Evolutionary conservation across 371 early-diverging fungal genomes (phyloP).

Genomic region (Mortierella sp.): DNA sequence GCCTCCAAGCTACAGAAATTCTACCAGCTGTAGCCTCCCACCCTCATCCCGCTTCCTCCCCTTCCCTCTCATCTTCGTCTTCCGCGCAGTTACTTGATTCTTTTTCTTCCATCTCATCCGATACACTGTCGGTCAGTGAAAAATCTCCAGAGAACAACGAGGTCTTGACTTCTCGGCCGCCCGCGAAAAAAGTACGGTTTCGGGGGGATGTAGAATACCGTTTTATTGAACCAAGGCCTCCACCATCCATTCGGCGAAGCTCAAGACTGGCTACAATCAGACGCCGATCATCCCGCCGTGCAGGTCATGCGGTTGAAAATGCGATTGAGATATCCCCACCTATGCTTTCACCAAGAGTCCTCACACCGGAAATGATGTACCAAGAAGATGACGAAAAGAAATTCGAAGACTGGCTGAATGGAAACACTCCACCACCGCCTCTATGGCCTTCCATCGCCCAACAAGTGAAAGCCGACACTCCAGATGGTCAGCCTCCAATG

Average conservation of each 20-base stretch:
- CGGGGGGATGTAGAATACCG: too few relatives aligned
- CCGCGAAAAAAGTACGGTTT: not conserved
- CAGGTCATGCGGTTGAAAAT: too few relatives aligned
- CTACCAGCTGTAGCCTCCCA: not conserved
- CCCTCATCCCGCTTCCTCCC: not conserved
- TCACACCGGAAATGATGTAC: not conserved
- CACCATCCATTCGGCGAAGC: too few relatives aligned
- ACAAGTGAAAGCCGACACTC: not conserved
- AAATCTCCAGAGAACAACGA: not conserved
- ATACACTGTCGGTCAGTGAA: too few relatives aligned
- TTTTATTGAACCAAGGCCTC: too few relatives aligned
- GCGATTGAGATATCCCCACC: too few relatives aligned
- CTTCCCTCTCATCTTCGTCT: not conserved
- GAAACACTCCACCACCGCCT: constrained; percentile 4
- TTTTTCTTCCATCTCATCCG: not conserved
- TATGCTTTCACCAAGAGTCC: not conserved
- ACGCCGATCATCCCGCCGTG: too few relatives aligned
- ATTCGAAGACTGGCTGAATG: not conserved
- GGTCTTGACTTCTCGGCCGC: not conserved
- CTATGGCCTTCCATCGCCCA: not conserved
- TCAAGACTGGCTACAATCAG: too few relatives aligned
- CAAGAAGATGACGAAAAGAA: not conserved
- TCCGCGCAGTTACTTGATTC: not conserved
- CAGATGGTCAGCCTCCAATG: not conserved
- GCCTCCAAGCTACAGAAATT: not conserved